Conservation (phyloP, 1,139 yeast genomes). For the Eremothecium gossypii region DNA sequence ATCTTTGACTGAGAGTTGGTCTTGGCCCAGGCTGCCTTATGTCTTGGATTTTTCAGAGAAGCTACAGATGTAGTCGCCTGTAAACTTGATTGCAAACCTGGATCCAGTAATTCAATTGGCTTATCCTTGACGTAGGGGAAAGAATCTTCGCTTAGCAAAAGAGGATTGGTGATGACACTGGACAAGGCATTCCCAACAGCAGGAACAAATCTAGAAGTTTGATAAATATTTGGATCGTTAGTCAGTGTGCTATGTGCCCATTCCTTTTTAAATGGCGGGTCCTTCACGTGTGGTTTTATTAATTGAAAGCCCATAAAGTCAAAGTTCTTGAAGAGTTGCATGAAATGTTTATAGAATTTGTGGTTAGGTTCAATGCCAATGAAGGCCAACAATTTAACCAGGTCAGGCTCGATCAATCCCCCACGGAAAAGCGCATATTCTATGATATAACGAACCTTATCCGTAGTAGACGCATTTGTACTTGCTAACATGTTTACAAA, state of each 20-base stretch:
- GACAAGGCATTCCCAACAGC: conserved; percentile 53
- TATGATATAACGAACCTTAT: conserved; percentile 69
- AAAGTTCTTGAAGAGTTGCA: conserved; percentile 55
- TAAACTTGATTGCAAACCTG: conserved; percentile 37
- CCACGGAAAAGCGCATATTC: conserved; percentile 76
- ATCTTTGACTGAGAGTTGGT: conserved; percentile 33
- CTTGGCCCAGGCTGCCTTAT: conserved; percentile 76
- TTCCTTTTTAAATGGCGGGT: conserved; percentile 35
- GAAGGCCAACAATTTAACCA: conserved; percentile 59
- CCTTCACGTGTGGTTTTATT: conserved; percentile 40
- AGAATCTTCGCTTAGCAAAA: conserved; percentile 35
- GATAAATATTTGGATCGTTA: conserved; percentile 57
- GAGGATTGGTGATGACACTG: conserved; percentile 33
- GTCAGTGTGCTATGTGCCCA: conserved; percentile 45
- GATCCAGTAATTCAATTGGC: conserved; percentile 45
- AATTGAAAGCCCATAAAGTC: conserved; percentile 58
- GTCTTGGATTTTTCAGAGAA: conserved; percentile 63
- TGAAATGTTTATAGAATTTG: conserved; percentile 41
- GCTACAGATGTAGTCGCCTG: conserved; percentile 31
- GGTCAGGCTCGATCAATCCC: conserved; percentile 71
- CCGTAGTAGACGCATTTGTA: conserved; percentile 43
- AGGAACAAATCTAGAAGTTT: conserved; percentile 70
- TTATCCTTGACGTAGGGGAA: conserved; percentile 76
- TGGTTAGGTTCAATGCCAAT: conserved; percentile 48
- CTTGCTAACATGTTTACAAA: conserved; percentile 51